phyloP scores from a whole-genome alignment of 148 eudicot genomes.

The Chenopodium berlandieri region DNA sequence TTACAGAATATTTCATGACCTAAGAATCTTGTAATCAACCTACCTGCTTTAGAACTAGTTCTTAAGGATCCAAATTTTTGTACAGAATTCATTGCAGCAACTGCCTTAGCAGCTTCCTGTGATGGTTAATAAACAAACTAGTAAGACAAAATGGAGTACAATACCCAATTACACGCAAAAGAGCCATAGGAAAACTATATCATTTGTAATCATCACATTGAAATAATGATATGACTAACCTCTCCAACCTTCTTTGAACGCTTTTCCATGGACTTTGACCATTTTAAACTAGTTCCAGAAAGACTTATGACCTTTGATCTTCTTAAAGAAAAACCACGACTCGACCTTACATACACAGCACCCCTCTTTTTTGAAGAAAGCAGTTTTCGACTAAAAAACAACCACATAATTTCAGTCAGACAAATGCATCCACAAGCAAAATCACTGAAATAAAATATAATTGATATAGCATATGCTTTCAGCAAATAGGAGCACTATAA shows the following conservation, averaged over 20 bases:
- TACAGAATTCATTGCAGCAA: slow-evolving; percentile 52
- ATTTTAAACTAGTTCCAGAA: slow-evolving; percentile 82
- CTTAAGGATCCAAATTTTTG: slow-evolving; percentile 36
- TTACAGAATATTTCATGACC: slow-evolving; percentile 7
- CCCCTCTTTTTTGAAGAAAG: slow-evolving; percentile 74
- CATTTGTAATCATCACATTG: background rate
- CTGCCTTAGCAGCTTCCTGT: slow-evolving; percentile 78
- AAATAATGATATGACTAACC: slow-evolving; percentile 47
- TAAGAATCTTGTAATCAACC: slow-evolving; percentile 25
- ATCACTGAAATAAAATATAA: slow-evolving; percentile 9
- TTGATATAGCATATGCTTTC: slow-evolving; percentile 40
- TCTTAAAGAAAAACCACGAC: slow-evolving; percentile 75
- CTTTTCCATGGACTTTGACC: slow-evolving; percentile 91
- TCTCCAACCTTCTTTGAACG: slow-evolving; percentile 68
- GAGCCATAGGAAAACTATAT: background rate
- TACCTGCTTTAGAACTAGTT: slow-evolving; percentile 44
- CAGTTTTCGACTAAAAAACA: slow-evolving; percentile 54
- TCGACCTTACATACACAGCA: slow-evolving; percentile 72
- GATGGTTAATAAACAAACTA: background rate
- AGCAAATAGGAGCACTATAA: slow-evolving; percentile 33
- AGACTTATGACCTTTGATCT: slow-evolving; percentile 86
- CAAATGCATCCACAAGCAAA: slow-evolving; percentile 22
- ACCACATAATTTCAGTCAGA: slow-evolving; percentile 25
- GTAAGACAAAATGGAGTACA: background rate
- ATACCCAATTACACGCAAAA: background rate